Conservation (phyloP, 768 basidiomycete genomes). For the Saitozyma podzolica region DNA sequence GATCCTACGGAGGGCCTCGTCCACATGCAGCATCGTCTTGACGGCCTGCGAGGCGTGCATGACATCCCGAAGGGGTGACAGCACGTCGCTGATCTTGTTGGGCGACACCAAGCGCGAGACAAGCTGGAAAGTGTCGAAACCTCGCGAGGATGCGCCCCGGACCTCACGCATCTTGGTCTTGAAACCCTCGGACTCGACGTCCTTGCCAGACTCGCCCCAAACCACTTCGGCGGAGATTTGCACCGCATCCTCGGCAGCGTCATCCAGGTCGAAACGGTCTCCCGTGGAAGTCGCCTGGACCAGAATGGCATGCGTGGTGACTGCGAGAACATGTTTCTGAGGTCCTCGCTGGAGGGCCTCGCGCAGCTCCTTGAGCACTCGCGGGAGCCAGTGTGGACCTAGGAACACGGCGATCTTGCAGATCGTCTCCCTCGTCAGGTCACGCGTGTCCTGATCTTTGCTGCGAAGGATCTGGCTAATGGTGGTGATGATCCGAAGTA, state of each 20-base stretch:
- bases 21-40: constrained; percentile 77
- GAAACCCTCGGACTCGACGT: constrained; percentile 84
- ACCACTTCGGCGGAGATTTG: constrained; percentile 83
- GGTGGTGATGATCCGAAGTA: constrained; percentile 74
- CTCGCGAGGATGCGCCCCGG: constrained; percentile 73
- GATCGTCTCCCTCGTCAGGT: constrained; percentile 77
- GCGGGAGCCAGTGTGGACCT: constrained; percentile 71
- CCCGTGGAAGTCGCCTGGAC: constrained; percentile 68
- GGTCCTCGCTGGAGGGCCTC: constrained; percentile 84
- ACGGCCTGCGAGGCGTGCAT: constrained; percentile 80
- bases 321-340: constrained; percentile 88
- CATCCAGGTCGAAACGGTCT: constrained; percentile 69
- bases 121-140: constrained; percentile 80
- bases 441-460: constrained; percentile 87
- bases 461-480: constrained; percentile 89
- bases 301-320: constrained; percentile 75
- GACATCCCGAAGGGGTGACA: constrained; percentile 76
- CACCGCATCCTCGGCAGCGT: constrained; percentile 73
- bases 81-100: constrained; percentile 68
- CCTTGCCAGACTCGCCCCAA: constrained; percentile 89
- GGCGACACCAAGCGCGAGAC: constrained; percentile 78
- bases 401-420: constrained; percentile 73
- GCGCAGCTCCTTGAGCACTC: constrained; percentile 76
- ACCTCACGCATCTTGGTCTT: constrained; percentile 94
- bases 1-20: constrained; percentile 82